Evolutionary conservation across 108 stramenopile species (phyloP).

Genomic region (Fragilariopsis cylindrus): DNA sequence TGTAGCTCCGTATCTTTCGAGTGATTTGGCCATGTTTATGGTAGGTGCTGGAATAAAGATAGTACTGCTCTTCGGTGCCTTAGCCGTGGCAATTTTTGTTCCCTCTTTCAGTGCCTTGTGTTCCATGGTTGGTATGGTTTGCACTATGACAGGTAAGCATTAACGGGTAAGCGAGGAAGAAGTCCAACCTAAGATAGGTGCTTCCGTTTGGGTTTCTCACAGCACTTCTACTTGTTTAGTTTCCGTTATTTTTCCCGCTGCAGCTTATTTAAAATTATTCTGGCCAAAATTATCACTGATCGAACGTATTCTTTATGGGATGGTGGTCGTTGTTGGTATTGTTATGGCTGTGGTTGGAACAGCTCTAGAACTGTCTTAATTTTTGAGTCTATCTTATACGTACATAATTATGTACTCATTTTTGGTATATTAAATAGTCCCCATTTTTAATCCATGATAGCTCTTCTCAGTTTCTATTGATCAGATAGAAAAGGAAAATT

Average conservation of each 20-base stretch:
- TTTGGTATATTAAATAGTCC: no score
- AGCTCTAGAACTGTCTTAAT: conserved; percentile 14
- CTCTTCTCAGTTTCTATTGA: no score
- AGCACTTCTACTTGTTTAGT: conserved; percentile 14
- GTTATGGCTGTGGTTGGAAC: conserved; percentile 58
- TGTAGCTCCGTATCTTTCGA: conserved; percentile 61
- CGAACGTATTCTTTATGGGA: conserved; percentile 47
- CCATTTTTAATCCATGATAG: no score
- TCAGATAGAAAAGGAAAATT: no score
- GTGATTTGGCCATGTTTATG: conserved; percentile 53
- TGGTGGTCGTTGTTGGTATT: conserved; percentile 46
- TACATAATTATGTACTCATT: no score
- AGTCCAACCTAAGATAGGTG: no score
- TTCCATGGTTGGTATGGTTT: conserved; percentile 77
- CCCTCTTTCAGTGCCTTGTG: conserved; percentile 79
- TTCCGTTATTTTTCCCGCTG: conserved; percentile 74
- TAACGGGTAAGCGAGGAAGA: no score
- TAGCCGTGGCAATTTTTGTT: conserved; percentile 70
- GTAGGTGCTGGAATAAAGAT: conserved; percentile 60
- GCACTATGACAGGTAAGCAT: conserved; percentile 51
- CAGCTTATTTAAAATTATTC: conserved; percentile 72
- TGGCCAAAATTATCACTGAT: conserved; percentile 44
- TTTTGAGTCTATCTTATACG: neutral
- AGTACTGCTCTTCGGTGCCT: conserved; percentile 49
- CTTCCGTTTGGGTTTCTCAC: no score